phyloP scores from a whole-genome alignment of 352 stramenopile genomes.

The Plasmopara viticola region DNA sequence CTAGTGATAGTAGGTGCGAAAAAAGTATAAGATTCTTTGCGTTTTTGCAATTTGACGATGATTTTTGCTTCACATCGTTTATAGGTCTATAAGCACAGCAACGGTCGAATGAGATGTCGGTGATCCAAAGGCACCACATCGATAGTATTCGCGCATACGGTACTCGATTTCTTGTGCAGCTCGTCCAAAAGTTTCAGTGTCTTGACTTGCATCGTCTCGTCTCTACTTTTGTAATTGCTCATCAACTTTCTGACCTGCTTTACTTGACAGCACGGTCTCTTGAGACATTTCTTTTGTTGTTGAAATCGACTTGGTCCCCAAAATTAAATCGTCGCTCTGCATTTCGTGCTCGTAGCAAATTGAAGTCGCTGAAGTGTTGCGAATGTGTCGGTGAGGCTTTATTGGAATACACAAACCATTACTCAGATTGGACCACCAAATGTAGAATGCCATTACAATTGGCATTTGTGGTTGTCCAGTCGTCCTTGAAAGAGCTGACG shows the following conservation, averaged over 20 bases:
- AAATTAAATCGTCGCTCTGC: constrained; percentile 1
- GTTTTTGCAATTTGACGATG: too few relatives aligned
- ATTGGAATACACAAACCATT: constrained; percentile 13
- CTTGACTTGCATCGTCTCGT: constrained; percentile 3
- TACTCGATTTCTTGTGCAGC: neutral
- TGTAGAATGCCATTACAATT: constrained; percentile 16
- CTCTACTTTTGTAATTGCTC: constrained; percentile 2
- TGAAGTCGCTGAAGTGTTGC: constrained; percentile 1
- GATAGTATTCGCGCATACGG: constrained; percentile 22
- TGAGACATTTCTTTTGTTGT: constrained; percentile 1
- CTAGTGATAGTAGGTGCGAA: too few relatives aligned
- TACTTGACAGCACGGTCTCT: constrained; percentile 1
- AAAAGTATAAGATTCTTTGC: too few relatives aligned
- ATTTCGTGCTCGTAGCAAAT: constrained; percentile 2
- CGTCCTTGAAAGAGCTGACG: constrained; percentile 55
- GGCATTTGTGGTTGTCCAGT: constrained; percentile 63
- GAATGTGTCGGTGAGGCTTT: constrained; percentile 17
- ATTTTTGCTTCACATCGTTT: neutral
- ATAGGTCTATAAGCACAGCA: constrained; percentile 49
- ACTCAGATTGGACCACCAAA: too few relatives aligned
- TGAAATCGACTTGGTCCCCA: neutral
- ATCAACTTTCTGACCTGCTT: constrained; percentile 1
- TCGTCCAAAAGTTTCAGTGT: constrained; percentile 2
- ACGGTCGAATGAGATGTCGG: constrained; percentile 77
- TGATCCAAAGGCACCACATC: constrained; percentile 50